Conservation (phyloP, 2,329 filamentous ascomycete species). For the Epichloe elymi region DNA sequence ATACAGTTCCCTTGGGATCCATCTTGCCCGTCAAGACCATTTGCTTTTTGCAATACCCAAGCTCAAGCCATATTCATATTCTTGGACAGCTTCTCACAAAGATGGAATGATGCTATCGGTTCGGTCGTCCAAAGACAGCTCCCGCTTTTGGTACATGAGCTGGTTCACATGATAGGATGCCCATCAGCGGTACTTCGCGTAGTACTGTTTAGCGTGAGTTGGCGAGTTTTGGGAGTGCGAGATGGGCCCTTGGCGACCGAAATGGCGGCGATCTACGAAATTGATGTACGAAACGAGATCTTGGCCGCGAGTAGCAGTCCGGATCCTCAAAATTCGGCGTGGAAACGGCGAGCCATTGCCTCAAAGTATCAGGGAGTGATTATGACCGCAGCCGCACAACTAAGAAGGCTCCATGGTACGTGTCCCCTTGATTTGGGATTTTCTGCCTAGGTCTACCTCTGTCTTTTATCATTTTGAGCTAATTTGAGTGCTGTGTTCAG, state of each 20-base stretch:
- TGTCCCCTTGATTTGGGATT: not conserved
- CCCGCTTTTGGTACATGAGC: conserved; percentile 17
- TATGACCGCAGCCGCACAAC: not conserved
- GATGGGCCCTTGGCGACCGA: not conserved
- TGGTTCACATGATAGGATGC: conserved; percentile 13
- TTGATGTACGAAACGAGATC: not conserved
- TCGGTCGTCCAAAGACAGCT: conserved; percentile 10
- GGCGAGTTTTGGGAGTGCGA: conserved; percentile 11
- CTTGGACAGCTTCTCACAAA: conserved; percentile 9
- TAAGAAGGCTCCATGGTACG: not conserved
- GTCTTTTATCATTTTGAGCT: not conserved
- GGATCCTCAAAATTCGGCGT: not conserved
- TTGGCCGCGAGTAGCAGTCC: not conserved
- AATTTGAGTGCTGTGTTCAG: not conserved
- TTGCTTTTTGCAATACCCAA: not conserved
- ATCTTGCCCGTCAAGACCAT: not conserved
- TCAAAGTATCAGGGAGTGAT: not conserved
- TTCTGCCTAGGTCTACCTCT: not conserved
- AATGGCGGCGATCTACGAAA: not conserved
- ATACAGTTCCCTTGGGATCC: not conserved
- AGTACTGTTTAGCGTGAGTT: conserved; percentile 18
- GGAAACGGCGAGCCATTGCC: not conserved
- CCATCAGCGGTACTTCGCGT: conserved; percentile 12
- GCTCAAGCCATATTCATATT: conserved; percentile 11
- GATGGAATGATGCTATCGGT: conserved; percentile 11